phyloP scores from a whole-genome alignment of 441 rosid genomes.

The Jatropha multifida region DNA sequence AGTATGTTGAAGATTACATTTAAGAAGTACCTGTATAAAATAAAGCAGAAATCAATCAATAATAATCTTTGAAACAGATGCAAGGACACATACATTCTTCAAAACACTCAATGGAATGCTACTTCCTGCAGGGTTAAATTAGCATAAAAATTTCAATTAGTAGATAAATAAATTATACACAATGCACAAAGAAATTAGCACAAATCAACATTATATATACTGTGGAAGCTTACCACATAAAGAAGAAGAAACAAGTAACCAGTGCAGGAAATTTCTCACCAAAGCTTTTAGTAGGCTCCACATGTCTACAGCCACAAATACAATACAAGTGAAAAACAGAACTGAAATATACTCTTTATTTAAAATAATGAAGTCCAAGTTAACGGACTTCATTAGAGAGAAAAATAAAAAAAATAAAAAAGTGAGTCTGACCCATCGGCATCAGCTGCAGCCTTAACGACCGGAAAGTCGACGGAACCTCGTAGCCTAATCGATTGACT shows the following conservation, averaged over 20 bases:
- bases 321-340: neutral
- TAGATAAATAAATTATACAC: too few relatives aligned
- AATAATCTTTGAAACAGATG: neutral
- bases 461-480: constrained; percentile 23
- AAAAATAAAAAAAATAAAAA: neutral
- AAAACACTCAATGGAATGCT: neutral
- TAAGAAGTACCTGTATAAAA: constrained; percentile 53
- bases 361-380: neutral
- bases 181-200: too few relatives aligned
- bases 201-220: neutral
- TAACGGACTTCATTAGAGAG: neutral
- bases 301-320: constrained; percentile 29
- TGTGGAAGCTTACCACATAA: constrained; percentile 48
- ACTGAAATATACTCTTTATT: neutral
- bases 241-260: constrained; percentile 69
- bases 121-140: too few relatives aligned
- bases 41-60: neutral
- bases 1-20: constrained; percentile 73
- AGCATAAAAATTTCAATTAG: too few relatives aligned
- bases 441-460: constrained; percentile 42
- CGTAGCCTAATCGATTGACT: constrained; percentile 27
- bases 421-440: constrained; percentile 38
- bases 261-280: constrained; percentile 52
- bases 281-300: constrained; percentile 44
- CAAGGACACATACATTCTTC: neutral